Percentiles rank a stretch among this genome's conserved stretches.
These are phyloP conservation scores for Lentinus brumalis DNA, from an alignment of 768 basidiomycete species.

Conservation along the genomic window DNA sequence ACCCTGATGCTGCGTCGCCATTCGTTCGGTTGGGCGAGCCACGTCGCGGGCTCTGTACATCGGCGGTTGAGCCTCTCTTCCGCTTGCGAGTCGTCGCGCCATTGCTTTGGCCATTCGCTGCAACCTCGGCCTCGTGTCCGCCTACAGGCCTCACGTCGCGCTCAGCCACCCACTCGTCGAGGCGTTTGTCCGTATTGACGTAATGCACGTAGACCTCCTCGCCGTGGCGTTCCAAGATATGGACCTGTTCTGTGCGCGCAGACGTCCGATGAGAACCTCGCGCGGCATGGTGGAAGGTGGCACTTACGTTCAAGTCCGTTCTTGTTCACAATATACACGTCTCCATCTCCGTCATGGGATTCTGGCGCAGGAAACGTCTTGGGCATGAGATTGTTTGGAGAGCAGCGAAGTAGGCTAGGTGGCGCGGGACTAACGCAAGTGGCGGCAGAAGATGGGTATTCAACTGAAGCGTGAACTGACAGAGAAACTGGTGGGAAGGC, in stretches of 20 bases:
- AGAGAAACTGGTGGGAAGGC: not conserved
- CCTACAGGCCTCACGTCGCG: slow-evolving; percentile 38
- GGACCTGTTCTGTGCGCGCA: slow-evolving; percentile 42
- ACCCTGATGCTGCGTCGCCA: slow-evolving; percentile 10
- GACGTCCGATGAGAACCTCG: not conserved
- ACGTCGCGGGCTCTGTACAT: slow-evolving; percentile 7
- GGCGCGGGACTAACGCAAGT: not conserved
- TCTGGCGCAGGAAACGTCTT: slow-evolving; percentile 12
- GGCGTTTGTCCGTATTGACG: slow-evolving; percentile 64
- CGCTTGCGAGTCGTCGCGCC: slow-evolving; percentile 27
- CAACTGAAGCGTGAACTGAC: not conserved
- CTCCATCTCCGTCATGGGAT: slow-evolving; percentile 10
- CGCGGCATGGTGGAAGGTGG: not conserved
- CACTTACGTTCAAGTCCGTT: slow-evolving; percentile 23
- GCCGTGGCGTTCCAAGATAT: slow-evolving; percentile 52
- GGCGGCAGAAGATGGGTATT: not conserved
- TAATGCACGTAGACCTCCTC: slow-evolving; percentile 74
- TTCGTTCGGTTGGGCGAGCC: slow-evolving; percentile 15
- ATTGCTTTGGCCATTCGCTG: slow-evolving; percentile 11
- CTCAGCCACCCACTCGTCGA: slow-evolving; percentile 74
- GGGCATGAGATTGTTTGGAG: slow-evolving; percentile 18
- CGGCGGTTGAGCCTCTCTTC: slow-evolving; percentile 21
- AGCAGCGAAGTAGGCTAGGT: not conserved
- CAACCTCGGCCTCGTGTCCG: slow-evolving; percentile 25
- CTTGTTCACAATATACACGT: slow-evolving; percentile 22